A percentile compares a stretch with the other conserved stretches of the same genome.
Evolutionary conservation across 257 asterid species (phyloP).

Genomic region (Przewalskia tangutica): DNA sequence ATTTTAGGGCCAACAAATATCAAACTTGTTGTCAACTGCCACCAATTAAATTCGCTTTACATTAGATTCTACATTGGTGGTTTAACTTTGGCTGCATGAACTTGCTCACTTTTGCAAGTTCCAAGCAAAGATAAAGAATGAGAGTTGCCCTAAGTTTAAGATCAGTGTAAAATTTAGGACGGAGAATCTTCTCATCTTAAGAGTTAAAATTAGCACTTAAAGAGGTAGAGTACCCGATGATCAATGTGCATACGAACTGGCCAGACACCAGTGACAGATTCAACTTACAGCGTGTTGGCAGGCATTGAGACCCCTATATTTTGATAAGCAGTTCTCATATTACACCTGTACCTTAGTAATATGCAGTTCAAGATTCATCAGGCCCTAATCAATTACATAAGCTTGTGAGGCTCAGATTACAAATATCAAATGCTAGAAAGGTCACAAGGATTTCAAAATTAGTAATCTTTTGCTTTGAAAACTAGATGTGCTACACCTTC

Average conservation of each 20-base stretch:
- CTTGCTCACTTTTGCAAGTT: not conserved
- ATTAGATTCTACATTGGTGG: not conserved
- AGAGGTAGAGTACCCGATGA: not conserved
- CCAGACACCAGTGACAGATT: no score
- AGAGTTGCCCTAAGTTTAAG: not conserved
- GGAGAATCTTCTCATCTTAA: no score
- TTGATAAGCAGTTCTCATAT: not conserved
- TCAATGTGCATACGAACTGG: not conserved
- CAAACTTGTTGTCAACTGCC: not conserved
- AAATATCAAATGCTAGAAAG: not conserved
- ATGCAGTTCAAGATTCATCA: not conserved
- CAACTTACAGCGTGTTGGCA: no score
- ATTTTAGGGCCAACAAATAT: not conserved
- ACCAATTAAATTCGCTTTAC: not conserved
- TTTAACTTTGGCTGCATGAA: not conserved
- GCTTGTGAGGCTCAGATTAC: not conserved
- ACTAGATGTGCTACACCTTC: not conserved
- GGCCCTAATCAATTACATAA: not conserved
- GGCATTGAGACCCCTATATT: no score
- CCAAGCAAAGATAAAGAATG: not conserved
- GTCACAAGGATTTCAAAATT: not conserved
- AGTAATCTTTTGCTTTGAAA: not conserved
- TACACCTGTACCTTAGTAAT: not conserved
- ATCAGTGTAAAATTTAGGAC: no score
- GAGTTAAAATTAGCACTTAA: no score